phyloP scores from a whole-genome alignment of 2,329 filamentous ascomycete species.

The Talaromyces atroroseus region DNA sequence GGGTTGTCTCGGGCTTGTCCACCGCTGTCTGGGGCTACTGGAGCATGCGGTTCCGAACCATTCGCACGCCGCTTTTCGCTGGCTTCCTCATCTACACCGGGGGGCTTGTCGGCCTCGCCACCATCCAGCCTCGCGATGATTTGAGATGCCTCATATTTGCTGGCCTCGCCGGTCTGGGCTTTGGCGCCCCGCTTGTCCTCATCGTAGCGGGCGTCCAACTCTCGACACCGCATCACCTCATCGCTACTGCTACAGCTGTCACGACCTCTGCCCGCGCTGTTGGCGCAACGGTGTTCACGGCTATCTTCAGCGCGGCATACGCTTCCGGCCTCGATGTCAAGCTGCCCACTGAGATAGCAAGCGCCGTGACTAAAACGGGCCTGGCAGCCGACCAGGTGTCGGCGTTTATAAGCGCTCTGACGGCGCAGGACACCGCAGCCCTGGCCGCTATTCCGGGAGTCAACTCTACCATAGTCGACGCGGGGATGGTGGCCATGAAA shows the following conservation, averaged over 20 bases:
- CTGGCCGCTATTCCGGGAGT: background rate
- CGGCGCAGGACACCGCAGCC: background rate
- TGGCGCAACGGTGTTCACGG: conserved; percentile 1
- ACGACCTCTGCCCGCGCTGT: background rate
- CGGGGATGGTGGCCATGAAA: background rate
- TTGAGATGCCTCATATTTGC: background rate
- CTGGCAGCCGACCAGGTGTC: background rate
- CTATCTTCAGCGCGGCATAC: background rate
- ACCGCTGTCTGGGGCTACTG: background rate
- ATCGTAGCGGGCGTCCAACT: conserved; percentile 4
- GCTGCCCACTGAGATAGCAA: background rate
- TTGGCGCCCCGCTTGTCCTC: conserved; percentile 2
- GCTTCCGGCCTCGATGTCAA: background rate
- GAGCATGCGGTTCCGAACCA: background rate
- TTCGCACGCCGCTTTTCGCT: background rate
- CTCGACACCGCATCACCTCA: background rate
- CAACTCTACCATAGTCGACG: background rate
- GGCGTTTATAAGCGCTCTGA: background rate
- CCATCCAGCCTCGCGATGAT: background rate
- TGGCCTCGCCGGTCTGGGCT: conserved; percentile 1
- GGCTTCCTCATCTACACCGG: conserved; percentile 1
- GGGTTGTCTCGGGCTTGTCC: background rate
- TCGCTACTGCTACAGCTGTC: conserved; percentile 1
- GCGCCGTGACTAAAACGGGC: background rate
- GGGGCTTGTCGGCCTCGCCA: background rate